Evolutionary conservation across 75 land plant species (phyloP), one percentile per base, ranked within the genome.

Genomic region (Pseudotsuga menziesii): DNA sequence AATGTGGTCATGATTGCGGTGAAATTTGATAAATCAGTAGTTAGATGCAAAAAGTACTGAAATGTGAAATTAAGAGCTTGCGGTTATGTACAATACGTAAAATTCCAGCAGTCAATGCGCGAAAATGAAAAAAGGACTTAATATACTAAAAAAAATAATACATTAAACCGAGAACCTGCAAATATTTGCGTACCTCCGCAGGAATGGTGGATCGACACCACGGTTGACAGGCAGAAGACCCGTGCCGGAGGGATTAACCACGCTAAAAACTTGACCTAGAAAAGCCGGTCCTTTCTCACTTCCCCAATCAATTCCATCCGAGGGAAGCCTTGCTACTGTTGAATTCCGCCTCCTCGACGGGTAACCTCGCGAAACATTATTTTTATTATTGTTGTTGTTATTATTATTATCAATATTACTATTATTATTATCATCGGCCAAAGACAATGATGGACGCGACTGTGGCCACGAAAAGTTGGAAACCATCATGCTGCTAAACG

Each of bases 251-350:
- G 92, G 83, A 71, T 93, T 93, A 58, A 89, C 86, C 91, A 93
- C 88, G 77, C 90, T 91, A 44, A 91, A 93, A 35, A 91, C 96
- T 85, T 93, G 93, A 25, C 96, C 96, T 29, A 93, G 87, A 73
- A 93, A 93, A 22, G 90, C 96, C 29, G 93, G 96, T 11, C 96
- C 95, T 41, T 82, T 85, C 12, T 82, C 35, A 27, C 16, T 55
- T 27, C 71, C 71, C 9, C 79, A 56, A 54, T 56, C 77, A 29
- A 84, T 73, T 2, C 83, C 85, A 1, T 85, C 77, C 26, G 82
- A 74, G 8, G 85, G 76, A 41, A 81, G 78, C 35, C 82, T 80
- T 9, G 67, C 6, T 14, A 23, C 57, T 23, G 14, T n/a, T 36
- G 5, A 35, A 19, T 36, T 39, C n/a, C 71, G 17, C 41, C 41